phyloP scores from a whole-genome alignment of 108 stramenopile genomes.

The Pseudonitzschia delicatissima region DNA sequence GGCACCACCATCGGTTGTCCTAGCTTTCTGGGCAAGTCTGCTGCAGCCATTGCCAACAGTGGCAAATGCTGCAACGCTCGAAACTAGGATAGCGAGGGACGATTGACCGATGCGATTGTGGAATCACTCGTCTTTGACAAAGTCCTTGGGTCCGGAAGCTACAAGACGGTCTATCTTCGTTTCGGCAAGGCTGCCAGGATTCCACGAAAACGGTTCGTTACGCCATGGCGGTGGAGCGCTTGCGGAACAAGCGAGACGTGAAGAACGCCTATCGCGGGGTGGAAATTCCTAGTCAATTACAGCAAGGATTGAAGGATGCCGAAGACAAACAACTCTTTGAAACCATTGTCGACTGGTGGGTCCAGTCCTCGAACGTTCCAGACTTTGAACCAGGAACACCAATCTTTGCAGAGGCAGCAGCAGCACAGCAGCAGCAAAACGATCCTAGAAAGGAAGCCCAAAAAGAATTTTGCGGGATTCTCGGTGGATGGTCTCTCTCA shows the following conservation, averaged over 20 bases:
- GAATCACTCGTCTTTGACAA: slow-evolving; percentile 10
- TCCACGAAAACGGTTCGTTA: slow-evolving; percentile 3
- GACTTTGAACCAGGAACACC: not conserved
- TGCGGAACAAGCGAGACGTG: slow-evolving; percentile 7
- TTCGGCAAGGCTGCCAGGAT: slow-evolving; percentile 6
- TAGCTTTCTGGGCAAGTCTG: not conserved
- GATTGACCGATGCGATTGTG: not conserved
- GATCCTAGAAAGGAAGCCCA: slow-evolving; percentile 9
- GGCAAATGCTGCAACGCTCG: not conserved
- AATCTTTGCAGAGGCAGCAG: not conserved
- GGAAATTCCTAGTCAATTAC: not conserved
- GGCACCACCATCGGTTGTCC: not conserved
- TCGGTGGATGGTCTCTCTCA: slow-evolving; percentile 16
- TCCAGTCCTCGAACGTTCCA: slow-evolving; percentile 14
- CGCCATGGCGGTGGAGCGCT: slow-evolving; percentile 16
- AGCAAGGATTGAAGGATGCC: not conserved
- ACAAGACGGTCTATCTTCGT: slow-evolving; percentile 29
- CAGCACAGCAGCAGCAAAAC: not conserved
- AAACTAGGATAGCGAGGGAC: not conserved
- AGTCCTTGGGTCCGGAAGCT: slow-evolving; percentile 20
- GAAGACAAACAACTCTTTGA: slow-evolving; percentile 13
- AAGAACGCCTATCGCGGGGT: slow-evolving; percentile 1
- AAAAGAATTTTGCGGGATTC: slow-evolving; percentile 7
- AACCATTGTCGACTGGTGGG: slow-evolving; percentile 20
- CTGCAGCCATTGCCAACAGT: not conserved